A percentile compares a stretch with the other conserved stretches of the same genome.
These are phyloP conservation scores for Cladosporium sp. DNA, from an alignment of 2,329 filamentous ascomycete species.

Conservation along the genomic window DNA sequence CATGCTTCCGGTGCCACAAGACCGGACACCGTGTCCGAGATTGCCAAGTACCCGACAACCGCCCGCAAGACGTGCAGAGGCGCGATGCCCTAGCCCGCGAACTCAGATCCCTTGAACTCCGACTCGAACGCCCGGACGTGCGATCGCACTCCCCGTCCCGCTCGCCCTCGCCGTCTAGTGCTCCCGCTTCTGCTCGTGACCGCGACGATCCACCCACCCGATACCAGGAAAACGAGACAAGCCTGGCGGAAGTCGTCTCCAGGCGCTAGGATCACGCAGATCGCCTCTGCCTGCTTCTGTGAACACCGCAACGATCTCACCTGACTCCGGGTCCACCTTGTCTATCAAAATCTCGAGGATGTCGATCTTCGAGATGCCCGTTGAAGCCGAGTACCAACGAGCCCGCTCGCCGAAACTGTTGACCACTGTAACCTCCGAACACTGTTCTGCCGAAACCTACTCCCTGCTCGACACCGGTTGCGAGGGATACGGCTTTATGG, in stretches of 20 bases:
- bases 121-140: neutral
- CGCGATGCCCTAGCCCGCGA: neutral
- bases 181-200: neutral
- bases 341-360: neutral
- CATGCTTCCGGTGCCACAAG: neutral
- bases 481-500: neutral
- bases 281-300: neutral
- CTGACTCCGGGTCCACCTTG: neutral
- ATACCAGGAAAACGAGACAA: neutral
- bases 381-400: neutral
- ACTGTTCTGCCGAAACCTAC: neutral
- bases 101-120: neutral
- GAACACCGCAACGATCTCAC: neutral
- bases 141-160: neutral
- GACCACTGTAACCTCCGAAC: neutral
- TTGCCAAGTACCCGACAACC: neutral
- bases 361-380: neutral
- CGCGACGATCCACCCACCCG: neutral
- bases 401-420: neutral
- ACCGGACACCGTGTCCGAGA: neutral
- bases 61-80: neutral
- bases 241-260: neutral
- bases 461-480: neutral
- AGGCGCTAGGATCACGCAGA: neutral
- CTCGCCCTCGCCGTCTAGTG: neutral